Conservation (phyloP, 768 basidiomycete genomes). For the Leccinellum albellum region DNA sequence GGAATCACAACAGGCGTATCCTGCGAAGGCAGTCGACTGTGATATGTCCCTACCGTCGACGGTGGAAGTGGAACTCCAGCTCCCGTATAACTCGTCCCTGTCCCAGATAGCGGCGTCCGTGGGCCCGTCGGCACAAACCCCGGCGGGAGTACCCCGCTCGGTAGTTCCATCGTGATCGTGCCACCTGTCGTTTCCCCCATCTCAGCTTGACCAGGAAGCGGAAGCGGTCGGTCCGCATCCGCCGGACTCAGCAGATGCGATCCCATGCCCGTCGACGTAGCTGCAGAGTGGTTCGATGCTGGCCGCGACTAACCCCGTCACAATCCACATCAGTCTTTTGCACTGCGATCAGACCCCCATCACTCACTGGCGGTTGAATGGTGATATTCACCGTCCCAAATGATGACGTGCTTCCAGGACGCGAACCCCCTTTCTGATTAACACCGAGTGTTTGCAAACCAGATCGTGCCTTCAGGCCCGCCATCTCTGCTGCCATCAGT, state of each 20-base stretch:
- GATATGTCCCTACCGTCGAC: constrained; percentile 25
- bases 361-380: constrained; percentile 31
- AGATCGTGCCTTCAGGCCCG: constrained; percentile 17
- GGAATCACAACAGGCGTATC: constrained; percentile 26
- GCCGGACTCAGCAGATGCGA: constrained; percentile 36
- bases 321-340: constrained; percentile 3
- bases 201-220: constrained; percentile 23
- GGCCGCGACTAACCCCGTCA: constrained; percentile 35
- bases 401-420: constrained; percentile 29
- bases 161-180: constrained; percentile 25
- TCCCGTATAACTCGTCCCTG: constrained; percentile 21
- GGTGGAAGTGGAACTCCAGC: constrained; percentile 32
- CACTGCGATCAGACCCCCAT: not conserved
- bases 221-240: constrained; percentile 37
- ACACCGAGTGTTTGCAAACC: constrained; percentile 21
- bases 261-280: constrained; percentile 23
- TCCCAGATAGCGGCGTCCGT: constrained; percentile 13
- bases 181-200: constrained; percentile 1
- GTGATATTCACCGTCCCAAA: constrained; percentile 31
- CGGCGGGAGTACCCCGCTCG: constrained; percentile 31
- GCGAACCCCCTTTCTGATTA: constrained; percentile 19
- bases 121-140: constrained; percentile 35
- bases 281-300: constrained; percentile 33
- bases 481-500: constrained; percentile 23
- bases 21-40: constrained; percentile 22